Conservation (phyloP, 2,329 filamentous ascomycete species). For the Penicillium sp. region DNA sequence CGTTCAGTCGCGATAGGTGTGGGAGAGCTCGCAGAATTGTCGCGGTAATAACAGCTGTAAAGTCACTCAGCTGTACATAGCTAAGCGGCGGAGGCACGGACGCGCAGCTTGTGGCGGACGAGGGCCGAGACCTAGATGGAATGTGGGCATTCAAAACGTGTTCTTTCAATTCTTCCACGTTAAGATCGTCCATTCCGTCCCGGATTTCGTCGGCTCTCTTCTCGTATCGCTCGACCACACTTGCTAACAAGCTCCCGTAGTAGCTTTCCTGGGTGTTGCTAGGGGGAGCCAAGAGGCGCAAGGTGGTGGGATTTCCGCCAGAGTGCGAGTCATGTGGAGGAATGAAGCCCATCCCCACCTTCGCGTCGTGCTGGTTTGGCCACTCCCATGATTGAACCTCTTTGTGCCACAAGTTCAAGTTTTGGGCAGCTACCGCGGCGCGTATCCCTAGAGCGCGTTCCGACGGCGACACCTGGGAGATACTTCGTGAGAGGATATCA, state of each 20-base stretch:
- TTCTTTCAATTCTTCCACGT: constrained; percentile 74
- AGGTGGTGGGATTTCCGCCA: neutral
- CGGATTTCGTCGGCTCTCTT: constrained; percentile 70
- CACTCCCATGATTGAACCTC: constrained; percentile 61
- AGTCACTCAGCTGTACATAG: constrained; percentile 77
- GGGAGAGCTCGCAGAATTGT: constrained; percentile 88
- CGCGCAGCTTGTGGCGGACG: constrained; percentile 42
- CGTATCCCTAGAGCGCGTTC: constrained; percentile 59
- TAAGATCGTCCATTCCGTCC: constrained; percentile 42
- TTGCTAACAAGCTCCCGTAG: constrained; percentile 67
- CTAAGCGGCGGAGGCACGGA: constrained; percentile 43
- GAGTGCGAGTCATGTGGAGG: constrained; percentile 18
- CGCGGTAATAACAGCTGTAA: constrained; percentile 84
- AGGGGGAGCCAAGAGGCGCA: neutral
- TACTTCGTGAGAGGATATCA: constrained; percentile 47
- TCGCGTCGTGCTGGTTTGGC: constrained; percentile 42
- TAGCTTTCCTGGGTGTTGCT: constrained; percentile 43
- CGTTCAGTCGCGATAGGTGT: constrained; percentile 69
- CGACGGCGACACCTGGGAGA: constrained; percentile 53
- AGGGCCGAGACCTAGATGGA: constrained; percentile 57
- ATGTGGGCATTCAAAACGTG: constrained; percentile 82
- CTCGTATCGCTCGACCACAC: constrained; percentile 67
- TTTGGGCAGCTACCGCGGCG: constrained; percentile 58
- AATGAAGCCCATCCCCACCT: constrained; percentile 42
- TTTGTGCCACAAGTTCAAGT: constrained; percentile 56